Conservation (phyloP, 2,329 filamentous ascomycete species). For the Dothideomycetidae sp. region DNA sequence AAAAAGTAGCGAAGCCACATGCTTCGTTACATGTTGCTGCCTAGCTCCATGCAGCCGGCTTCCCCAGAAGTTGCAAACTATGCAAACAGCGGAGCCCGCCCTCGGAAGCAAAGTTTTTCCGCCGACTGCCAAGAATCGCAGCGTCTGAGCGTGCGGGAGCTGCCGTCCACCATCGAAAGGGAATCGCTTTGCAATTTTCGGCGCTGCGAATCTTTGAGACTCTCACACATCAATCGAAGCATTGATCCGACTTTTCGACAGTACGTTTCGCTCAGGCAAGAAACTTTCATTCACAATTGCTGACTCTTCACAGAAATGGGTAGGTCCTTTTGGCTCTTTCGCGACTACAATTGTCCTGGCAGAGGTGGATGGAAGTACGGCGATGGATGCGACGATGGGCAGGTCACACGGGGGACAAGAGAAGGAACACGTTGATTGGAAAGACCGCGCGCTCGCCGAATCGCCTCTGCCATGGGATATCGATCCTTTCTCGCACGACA, state of each 20-base stretch:
- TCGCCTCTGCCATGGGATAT: too few species aligned
- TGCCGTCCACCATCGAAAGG: conserved; percentile 8
- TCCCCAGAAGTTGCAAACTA: too few species aligned
- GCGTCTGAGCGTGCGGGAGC: neutral
- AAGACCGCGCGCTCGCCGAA: too few species aligned
- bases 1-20: too few species aligned
- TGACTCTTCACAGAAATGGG: conserved; percentile 40
- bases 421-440: too few species aligned
- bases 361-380: neutral
- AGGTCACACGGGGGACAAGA: too few species aligned
- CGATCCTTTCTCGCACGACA: too few species aligned
- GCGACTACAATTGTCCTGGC: neutral
- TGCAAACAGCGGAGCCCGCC: neutral
- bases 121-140: neutral
- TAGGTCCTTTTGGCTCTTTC: conserved; percentile 29
- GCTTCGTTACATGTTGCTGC: too few species aligned
- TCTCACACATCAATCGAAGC: conserved; percentile 6
- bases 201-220: conserved; percentile 4
- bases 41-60: too few species aligned
- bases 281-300: conserved; percentile 11
- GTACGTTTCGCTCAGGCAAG: conserved; percentile 14
- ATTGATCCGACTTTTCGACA: conserved; percentile 12
- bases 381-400: neutral
- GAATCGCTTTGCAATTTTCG: conserved; percentile 8
- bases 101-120: neutral